These are phyloP conservation scores for Termitomyces sp. DNA, from an alignment of 768 basidiomycete species.

Conservation along the genomic window DNA sequence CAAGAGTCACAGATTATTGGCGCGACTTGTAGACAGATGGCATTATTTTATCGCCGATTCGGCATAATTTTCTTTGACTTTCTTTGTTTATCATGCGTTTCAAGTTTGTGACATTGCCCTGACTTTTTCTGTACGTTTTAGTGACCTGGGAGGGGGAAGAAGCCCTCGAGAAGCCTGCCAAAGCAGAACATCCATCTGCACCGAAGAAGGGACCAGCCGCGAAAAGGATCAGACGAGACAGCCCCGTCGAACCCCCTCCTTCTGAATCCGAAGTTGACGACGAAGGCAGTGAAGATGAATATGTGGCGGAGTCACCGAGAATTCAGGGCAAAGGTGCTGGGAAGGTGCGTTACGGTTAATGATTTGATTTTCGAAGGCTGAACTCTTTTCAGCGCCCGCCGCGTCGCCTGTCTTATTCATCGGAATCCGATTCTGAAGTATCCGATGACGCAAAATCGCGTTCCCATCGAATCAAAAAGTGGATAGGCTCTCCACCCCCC, in stretches of 20 bases:
- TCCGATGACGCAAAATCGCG: conserved; percentile 24
- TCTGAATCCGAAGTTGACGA: conserved; percentile 51
- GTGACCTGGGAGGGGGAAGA: conserved; percentile 75
- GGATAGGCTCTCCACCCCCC: conserved; percentile 29
- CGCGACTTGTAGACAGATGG: conserved; percentile 12
- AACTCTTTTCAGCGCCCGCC: conserved; percentile 36
- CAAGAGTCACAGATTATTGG: conserved; percentile 18
- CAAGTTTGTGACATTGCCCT: conserved; percentile 16
- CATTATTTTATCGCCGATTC: conserved; percentile 5
- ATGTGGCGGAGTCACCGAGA: conserved; percentile 46
- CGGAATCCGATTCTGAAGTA: conserved; percentile 44
- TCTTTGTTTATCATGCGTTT: background rate
- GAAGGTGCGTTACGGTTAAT: conserved; percentile 41
- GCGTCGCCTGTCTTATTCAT: conserved; percentile 35
- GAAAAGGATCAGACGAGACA: conserved; percentile 21
- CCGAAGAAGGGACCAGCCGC: conserved; percentile 28
- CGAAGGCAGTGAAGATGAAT: conserved; percentile 68
- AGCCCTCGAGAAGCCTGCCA: conserved; percentile 45
- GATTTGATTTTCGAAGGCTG: conserved; percentile 11
- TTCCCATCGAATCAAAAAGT: conserved; percentile 27
- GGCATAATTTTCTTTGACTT: conserved; percentile 9
- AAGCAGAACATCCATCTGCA: conserved; percentile 26
- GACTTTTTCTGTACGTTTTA: conserved; percentile 30
- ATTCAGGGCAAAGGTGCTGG: conserved; percentile 29
- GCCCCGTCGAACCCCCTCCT: conserved; percentile 16